Percentiles rank a stretch among this genome's conserved stretches.
These are phyloP conservation scores for Peterozyma toletana DNA, from an alignment of 805 yeast genomes.

Conservation along the genomic window DNA sequence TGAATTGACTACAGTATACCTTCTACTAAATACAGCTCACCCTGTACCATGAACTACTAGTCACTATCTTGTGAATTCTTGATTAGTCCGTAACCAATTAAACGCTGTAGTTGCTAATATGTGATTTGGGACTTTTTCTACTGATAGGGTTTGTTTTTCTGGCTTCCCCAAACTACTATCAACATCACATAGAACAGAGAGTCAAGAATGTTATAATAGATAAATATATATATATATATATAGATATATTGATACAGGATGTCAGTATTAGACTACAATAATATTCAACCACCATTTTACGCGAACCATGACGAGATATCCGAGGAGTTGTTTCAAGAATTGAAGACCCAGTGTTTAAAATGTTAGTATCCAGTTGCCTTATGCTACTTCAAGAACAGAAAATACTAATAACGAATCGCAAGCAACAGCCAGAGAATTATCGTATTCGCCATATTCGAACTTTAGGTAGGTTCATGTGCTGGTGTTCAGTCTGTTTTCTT, in stretches of 20 bases:
- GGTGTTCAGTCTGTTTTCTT: neutral
- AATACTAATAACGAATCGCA: neutral
- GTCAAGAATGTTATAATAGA: no score
- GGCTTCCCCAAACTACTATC: no score
- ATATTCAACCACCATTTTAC: conserved; percentile 7
- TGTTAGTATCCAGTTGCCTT: conserved; percentile 4
- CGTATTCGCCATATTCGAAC: conserved; percentile 69
- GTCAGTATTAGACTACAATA: conserved; percentile 2
- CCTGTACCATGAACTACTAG: no score
- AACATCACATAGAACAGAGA: no score
- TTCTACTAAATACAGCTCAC: no score
- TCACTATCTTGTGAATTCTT: no score
- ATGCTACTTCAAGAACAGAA: neutral
- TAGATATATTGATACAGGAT: neutral
- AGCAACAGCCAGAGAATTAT: conserved; percentile 34
- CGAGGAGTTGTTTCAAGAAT: conserved; percentile 4
- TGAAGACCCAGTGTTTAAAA: conserved; percentile 13
- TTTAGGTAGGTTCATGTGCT: conserved; percentile 34
- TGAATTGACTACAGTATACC: no score
- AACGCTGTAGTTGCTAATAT: no score
- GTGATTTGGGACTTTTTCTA: no score
- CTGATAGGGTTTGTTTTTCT: no score
- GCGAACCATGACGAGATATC: conserved; percentile 7
- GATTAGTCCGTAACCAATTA: no score
- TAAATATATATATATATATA: no score